A percentile compares a stretch with the other conserved stretches of the same genome.
Evolutionary conservation across 371 early-diverging fungal genomes (phyloP).

Genomic region (Mortierella sp.): DNA sequence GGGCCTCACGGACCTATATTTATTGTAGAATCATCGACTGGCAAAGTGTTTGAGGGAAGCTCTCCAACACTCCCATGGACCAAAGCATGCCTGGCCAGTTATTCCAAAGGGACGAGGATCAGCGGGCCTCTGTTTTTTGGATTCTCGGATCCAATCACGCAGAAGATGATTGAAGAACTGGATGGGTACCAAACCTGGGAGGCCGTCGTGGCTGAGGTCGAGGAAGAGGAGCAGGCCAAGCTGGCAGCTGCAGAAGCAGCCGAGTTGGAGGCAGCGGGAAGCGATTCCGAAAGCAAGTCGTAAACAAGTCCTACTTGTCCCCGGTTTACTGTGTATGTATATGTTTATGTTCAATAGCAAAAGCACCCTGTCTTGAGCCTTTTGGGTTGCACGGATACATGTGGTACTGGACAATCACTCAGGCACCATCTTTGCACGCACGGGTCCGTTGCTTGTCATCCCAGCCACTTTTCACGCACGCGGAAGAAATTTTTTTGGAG

Average conservation of each 20-base stretch:
- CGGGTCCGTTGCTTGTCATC: not conserved
- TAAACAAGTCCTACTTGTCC: not conserved
- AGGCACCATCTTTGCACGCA: not conserved
- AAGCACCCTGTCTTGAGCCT: too few species aligned
- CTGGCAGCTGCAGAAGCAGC: not conserved
- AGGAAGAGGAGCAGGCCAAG: not conserved
- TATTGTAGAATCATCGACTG: slow-evolving; percentile 33
- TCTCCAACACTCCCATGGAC: slow-evolving; percentile 55
- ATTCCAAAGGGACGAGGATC: slow-evolving; percentile 52
- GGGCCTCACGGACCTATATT: slow-evolving; percentile 50
- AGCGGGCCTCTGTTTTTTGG: slow-evolving; percentile 55
- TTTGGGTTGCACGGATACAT: too few species aligned
- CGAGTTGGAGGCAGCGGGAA: not conserved
- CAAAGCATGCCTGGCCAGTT: slow-evolving; percentile 46
- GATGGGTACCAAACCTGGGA: slow-evolving; percentile 43
- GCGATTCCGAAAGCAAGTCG: not conserved
- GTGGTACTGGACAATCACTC: too few species aligned
- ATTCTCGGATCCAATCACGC: slow-evolving; percentile 53
- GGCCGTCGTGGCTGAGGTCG: slow-evolving; percentile 17
- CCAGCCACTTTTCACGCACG: slow-evolving; percentile 1
- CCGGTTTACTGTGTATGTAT: not conserved
- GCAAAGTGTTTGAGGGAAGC: slow-evolving; percentile 36
- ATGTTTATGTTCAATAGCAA: not conserved
- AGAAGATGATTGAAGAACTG: slow-evolving; percentile 51
- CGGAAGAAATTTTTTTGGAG: not conserved